Conservation (phyloP, 352 stramenopile genomes). For the Phytophthora capsici region DNA sequence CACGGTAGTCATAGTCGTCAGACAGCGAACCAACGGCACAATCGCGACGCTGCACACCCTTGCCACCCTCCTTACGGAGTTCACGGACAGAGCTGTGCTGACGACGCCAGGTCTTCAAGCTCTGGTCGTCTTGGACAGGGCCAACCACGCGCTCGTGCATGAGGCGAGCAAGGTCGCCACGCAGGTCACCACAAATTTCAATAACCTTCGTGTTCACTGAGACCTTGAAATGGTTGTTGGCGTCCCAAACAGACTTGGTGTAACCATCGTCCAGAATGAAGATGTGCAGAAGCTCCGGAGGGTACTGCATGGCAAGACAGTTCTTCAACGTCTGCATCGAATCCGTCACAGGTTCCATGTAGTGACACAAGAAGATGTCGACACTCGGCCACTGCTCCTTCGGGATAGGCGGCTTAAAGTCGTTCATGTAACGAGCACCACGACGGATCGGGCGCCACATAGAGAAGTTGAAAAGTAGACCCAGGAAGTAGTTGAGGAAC, state of each 20-base stretch:
- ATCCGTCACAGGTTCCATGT: slow-evolving; percentile 89
- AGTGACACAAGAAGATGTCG: slow-evolving; percentile 91
- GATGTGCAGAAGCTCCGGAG: slow-evolving; percentile 85
- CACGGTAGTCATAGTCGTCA: slow-evolving; percentile 92
- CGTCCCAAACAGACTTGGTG: slow-evolving; percentile 90
- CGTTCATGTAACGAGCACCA: slow-evolving; percentile 87
- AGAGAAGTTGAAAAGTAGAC: slow-evolving; percentile 91
- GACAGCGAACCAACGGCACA: slow-evolving; percentile 87
- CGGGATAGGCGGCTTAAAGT: slow-evolving; percentile 90
- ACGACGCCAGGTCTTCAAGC: slow-evolving; percentile 84
- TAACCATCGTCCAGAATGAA: slow-evolving; percentile 92
- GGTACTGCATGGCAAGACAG: slow-evolving; percentile 88
- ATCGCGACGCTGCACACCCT: slow-evolving; percentile 84
- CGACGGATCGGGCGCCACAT: slow-evolving; percentile 91
- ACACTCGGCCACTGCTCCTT: slow-evolving; percentile 90
- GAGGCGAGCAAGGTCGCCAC: slow-evolving; percentile 77
- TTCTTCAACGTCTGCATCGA: slow-evolving; percentile 89
- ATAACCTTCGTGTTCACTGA: slow-evolving; percentile 92
- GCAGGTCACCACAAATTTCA: slow-evolving; percentile 84
- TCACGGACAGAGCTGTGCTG: slow-evolving; percentile 88
- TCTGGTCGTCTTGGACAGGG: slow-evolving; percentile 75
- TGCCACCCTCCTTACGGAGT: slow-evolving; percentile 81
- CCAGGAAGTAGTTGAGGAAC: slow-evolving; percentile 89
- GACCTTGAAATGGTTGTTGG: slow-evolving; percentile 92
- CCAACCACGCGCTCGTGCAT: slow-evolving; percentile 90